Evolutionary conservation across 2,329 filamentous ascomycete species (phyloP), one percentile per base, ranked within the genome.

Genomic region (Lasiodiplodia citricola): DNA sequence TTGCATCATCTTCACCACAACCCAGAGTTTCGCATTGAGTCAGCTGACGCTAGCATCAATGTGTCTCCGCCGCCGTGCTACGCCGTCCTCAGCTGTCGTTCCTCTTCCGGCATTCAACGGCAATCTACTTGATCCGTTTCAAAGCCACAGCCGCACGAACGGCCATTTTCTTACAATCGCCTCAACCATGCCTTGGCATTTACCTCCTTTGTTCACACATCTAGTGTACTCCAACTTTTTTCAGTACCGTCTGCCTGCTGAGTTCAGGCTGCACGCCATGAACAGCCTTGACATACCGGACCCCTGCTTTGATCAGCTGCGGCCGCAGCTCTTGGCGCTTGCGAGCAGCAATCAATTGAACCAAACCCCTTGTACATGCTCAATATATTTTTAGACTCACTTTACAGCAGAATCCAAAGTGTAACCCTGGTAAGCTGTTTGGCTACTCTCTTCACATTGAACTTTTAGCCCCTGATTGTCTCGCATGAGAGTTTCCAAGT

Each of bases 71-170:
- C 44, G 13, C 13, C 23, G 60, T 64, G 31, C n/a, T 52, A 52
- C 60, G 8, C 44, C 21, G 3, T 64, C 3, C 47, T 64, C 60
- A 64, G 60, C 47, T 64, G 11, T 38, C 16, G 23, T 63, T 63
- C 60, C 60, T 25, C 13, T 64, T 25, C n/a, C 2, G 58, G 58
- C 13, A 52, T 13, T 14, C 4, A n/a, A 52, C 47, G 47, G 44
- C 4, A 38, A 38, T 14, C 31, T 21, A 47, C 60, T n/a, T 52
- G 7, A 38, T 50, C 44, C 14, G 60, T 64, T 35, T 64, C 60
- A 52, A 28, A 37, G 16, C 23, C 41, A 10, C 41, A 50, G 25
- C 58, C 41, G 41, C n/a, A 31, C 38, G 16, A 16, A 18, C 25
- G 58, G 25, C 58, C 10, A 23, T 41, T 52, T 41, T 54, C 47